These are phyloP conservation scores for Apiotrichum veenhuisii DNA, from an alignment of 1,284 basidiomycete species.

Conservation along the genomic window DNA sequence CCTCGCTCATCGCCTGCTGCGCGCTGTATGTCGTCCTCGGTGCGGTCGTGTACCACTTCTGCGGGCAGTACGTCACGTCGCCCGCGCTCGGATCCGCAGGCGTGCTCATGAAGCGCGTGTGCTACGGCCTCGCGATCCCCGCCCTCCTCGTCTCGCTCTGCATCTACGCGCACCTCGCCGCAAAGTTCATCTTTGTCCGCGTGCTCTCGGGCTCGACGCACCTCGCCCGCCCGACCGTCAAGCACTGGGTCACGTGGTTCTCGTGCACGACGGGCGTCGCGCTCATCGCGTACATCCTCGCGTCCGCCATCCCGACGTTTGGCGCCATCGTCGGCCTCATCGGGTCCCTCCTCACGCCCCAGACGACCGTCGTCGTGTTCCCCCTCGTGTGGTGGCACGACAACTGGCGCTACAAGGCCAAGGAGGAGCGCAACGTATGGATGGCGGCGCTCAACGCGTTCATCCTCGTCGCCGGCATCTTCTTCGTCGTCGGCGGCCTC, in stretches of 20 bases:
- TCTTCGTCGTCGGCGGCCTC: slow-evolving; percentile 2
- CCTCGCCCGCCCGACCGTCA: slow-evolving; percentile 56
- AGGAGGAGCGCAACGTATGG: neutral
- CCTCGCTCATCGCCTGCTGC: neutral
- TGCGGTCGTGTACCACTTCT: slow-evolving; percentile 33
- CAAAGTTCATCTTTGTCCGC: slow-evolving; percentile 22
- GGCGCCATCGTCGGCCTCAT: too few relatives aligned
- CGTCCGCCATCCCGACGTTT: slow-evolving; percentile 3
- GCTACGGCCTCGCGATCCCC: slow-evolving; percentile 41
- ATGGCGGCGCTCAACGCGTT: neutral
- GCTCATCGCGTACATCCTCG: slow-evolving; percentile 10
- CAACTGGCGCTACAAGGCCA: slow-evolving; percentile 9
- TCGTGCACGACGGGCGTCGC: neutral
- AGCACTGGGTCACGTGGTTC: slow-evolving; percentile 59
- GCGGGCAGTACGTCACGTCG: slow-evolving; percentile 46
- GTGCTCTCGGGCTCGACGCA: slow-evolving; percentile 51
- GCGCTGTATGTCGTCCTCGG: slow-evolving; percentile 20
- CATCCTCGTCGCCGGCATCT: neutral
- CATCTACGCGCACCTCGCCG: slow-evolving; percentile 21
- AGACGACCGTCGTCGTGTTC: slow-evolving; percentile 10
- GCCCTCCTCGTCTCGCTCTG: slow-evolving; percentile 29
- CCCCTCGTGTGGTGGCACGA: slow-evolving; percentile 15
- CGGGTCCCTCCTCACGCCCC: slow-evolving; percentile 3
- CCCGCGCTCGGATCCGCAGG: slow-evolving; percentile 51
- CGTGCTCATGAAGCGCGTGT: slow-evolving; percentile 40